phyloP scores from a whole-genome alignment of 352 stramenopile genomes.

The Phytophthora colocasiae region DNA sequence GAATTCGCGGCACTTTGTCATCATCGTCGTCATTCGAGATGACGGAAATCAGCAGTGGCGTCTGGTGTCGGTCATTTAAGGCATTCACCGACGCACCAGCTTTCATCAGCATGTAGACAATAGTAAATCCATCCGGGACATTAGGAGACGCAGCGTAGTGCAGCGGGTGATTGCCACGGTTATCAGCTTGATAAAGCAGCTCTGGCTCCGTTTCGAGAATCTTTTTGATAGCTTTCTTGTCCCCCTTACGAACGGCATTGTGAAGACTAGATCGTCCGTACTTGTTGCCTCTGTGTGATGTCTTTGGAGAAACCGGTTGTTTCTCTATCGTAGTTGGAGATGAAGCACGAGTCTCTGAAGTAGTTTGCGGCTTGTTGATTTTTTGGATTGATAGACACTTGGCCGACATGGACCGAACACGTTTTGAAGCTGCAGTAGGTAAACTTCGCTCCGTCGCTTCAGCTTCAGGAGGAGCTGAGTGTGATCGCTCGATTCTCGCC shows the following conservation, averaged over 20 bases:
- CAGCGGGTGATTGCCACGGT: slow-evolving; percentile 8
- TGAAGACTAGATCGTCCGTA: slow-evolving; percentile 5
- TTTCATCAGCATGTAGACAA: slow-evolving; percentile 11
- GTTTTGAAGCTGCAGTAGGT: slow-evolving; percentile 6
- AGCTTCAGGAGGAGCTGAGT: slow-evolving; percentile 38
- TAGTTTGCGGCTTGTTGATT: neutral
- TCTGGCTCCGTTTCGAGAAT: slow-evolving; percentile 9
- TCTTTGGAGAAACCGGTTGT: slow-evolving; percentile 3
- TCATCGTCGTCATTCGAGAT: slow-evolving; percentile 18
- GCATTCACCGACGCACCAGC: slow-evolving; percentile 9
- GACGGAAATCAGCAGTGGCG: slow-evolving; percentile 11
- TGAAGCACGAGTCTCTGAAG: slow-evolving; percentile 5
- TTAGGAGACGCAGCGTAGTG: slow-evolving; percentile 9
- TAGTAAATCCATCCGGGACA: slow-evolving; percentile 9
- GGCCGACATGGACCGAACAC: slow-evolving; percentile 22
- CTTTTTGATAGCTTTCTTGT: slow-evolving; percentile 9
- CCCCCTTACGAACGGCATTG: slow-evolving; percentile 6
- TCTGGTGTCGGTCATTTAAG: slow-evolving; percentile 10
- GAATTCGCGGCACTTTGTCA: slow-evolving; percentile 11
- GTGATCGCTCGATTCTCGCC: slow-evolving; percentile 29
- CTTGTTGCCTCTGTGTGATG: slow-evolving; percentile 1
- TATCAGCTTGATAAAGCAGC: slow-evolving; percentile 3
- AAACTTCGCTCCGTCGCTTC: slow-evolving; percentile 23
- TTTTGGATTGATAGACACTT: slow-evolving; percentile 27
- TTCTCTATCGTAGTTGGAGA: neutral